A percentile compares a stretch with the other conserved stretches of the same genome.
Conservation (phyloP, 2,329 filamentous ascomycete species). For the Drechslerella coelobrocha region DNA sequence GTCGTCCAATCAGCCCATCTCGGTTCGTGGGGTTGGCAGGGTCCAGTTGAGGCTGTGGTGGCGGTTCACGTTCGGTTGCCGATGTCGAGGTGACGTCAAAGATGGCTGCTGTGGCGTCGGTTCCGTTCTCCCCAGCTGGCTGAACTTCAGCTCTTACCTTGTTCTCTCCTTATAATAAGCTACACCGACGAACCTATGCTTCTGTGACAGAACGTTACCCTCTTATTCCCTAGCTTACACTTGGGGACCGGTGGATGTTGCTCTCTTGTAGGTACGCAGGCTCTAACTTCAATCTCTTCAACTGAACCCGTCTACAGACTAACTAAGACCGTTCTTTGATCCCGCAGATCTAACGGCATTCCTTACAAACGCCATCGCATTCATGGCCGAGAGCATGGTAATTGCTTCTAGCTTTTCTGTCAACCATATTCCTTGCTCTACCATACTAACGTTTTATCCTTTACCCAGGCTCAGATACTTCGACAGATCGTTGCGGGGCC, state of each 20-base stretch:
- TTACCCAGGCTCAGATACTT: constrained; percentile 63
- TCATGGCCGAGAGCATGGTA: constrained; percentile 35
- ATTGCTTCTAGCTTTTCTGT: background rate
- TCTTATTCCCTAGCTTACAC: too few relatives aligned
- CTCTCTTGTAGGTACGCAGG: background rate
- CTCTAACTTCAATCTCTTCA: background rate
- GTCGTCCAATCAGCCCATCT: background rate
- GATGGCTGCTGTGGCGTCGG: constrained; percentile 18
- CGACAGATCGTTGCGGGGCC: constrained; percentile 92
- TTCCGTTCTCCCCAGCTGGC: constrained; percentile 11
- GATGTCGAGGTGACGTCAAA: constrained; percentile 26
- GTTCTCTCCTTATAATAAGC: too few relatives aligned
- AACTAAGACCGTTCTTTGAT: constrained; percentile 3
- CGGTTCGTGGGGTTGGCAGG: background rate
- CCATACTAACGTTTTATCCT: background rate
- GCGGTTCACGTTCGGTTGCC: constrained; percentile 15
- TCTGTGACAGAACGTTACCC: too few relatives aligned
- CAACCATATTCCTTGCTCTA: background rate
- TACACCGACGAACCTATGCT: too few relatives aligned
- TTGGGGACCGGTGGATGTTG: too few relatives aligned
- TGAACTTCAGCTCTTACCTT: too few relatives aligned
- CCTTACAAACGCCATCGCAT: background rate
- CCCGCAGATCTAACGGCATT: constrained; percentile 12
- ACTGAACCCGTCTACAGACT: constrained; percentile 15
- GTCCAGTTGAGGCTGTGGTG: constrained; percentile 17